Percentiles rank a stretch among this genome's conserved stretches.
Conservation (phyloP, 805 yeast genomes). For the Jamesozyma piceae region DNA sequence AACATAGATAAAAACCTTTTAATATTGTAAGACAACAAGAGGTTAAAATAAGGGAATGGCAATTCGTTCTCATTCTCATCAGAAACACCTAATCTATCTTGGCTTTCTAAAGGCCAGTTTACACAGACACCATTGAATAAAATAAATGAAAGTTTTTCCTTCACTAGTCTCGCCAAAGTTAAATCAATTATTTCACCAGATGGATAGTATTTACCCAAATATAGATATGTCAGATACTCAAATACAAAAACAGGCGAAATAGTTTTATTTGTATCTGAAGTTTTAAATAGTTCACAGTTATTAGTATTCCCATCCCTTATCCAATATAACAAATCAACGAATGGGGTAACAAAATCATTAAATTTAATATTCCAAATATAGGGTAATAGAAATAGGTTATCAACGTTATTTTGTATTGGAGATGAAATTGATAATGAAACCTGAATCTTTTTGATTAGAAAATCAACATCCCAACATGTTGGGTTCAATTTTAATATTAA, state of each 20-base stretch:
- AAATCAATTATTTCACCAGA: constrained; percentile 42
- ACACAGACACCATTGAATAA: constrained; percentile 50
- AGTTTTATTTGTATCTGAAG: not conserved
- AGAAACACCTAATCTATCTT: constrained; percentile 30
- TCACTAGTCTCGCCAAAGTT: constrained; percentile 34
- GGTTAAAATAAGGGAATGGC: constrained; percentile 61
- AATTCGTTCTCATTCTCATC: constrained; percentile 32
- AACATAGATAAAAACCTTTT: constrained; percentile 55
- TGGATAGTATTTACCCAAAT: constrained; percentile 78
- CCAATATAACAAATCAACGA: constrained; percentile 44
- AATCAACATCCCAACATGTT: constrained; percentile 63
- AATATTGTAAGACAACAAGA: constrained; percentile 47
- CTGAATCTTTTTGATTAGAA: constrained; percentile 55
- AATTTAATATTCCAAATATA: constrained; percentile 67
- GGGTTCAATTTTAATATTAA: constrained; percentile 63
- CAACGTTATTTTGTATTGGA: not conserved
- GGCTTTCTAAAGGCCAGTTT: constrained; percentile 36
- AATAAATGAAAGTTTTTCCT: constrained; percentile 43
- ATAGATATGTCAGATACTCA: constrained; percentile 55
- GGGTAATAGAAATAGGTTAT: constrained; percentile 27
- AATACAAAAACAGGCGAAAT: constrained; percentile 29
- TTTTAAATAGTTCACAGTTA: constrained; percentile 5
- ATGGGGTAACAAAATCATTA: constrained; percentile 62
- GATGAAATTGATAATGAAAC: constrained; percentile 11
- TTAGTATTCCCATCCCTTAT: constrained; percentile 4